Conservation (phyloP, 148 eudicot species). For the Talinum fruticosum region DNA sequence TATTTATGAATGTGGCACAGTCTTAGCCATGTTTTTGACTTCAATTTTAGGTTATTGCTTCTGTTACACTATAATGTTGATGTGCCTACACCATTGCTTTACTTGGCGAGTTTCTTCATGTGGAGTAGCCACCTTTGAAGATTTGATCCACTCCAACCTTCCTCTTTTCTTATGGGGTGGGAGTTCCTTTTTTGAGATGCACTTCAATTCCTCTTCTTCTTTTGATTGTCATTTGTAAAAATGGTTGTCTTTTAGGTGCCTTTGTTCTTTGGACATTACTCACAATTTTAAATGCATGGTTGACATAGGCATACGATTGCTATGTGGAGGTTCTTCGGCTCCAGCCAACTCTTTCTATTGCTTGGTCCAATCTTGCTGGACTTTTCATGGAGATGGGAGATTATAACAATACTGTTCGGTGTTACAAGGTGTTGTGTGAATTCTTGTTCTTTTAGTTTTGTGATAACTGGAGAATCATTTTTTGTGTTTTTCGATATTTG, state of each 20-base stretch:
- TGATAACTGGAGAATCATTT: not conserved
- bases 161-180: not conserved
- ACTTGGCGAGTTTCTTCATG: no score
- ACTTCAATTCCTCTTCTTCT: not conserved
- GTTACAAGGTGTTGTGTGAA: slow-evolving; percentile 61
- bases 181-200: not conserved
- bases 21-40: no score
- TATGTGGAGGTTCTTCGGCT: slow-evolving; percentile 80
- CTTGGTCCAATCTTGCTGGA: slow-evolving; percentile 97
- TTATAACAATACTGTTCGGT: slow-evolving; percentile 72
- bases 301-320: slow-evolving; percentile 74
- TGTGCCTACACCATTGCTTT: no score
- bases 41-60: no score
- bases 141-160: no score
- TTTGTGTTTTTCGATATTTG: not conserved
- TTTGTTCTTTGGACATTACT: not conserved
- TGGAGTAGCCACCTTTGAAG: no score
- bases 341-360: slow-evolving; percentile 83
- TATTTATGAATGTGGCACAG: no score
- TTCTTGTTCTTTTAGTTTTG: not conserved
- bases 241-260: not conserved
- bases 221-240: not conserved
- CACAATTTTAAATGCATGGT: slow-evolving; percentile 3
- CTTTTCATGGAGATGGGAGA: slow-evolving; percentile 92
- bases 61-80: no score